phyloP scores from a whole-genome alignment of 768 basidiomycete species.

The Kondoa subrosea region DNA sequence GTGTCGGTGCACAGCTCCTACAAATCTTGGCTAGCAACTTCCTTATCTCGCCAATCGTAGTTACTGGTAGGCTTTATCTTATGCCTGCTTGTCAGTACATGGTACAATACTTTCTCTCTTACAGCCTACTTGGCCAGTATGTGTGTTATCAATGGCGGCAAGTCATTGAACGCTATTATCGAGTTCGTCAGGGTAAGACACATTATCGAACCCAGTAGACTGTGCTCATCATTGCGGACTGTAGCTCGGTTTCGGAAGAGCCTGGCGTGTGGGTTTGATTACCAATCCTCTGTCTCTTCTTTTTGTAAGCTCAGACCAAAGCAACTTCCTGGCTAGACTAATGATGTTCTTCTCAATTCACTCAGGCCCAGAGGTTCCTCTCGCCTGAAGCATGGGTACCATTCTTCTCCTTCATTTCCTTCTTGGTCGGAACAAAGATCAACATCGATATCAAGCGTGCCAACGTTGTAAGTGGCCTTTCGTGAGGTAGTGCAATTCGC shows the following conservation, averaged over 20 bases:
- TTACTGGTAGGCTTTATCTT: slow-evolving; percentile 27
- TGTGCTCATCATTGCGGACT: background rate
- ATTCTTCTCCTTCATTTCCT: slow-evolving; percentile 65
- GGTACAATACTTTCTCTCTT: background rate
- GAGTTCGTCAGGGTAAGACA: slow-evolving; percentile 14
- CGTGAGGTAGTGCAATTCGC: background rate
- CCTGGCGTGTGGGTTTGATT: slow-evolving; percentile 42
- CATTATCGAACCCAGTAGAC: background rate
- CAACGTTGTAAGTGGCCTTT: background rate
- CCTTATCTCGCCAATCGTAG: slow-evolving; percentile 57
- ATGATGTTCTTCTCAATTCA: background rate
- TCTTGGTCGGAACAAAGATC: slow-evolving; percentile 42
- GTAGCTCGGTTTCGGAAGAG: background rate
- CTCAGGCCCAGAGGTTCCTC: slow-evolving; percentile 12
- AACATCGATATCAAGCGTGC: background rate
- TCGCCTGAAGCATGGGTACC: slow-evolving; percentile 58
- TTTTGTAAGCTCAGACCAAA: background rate
- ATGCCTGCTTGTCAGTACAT: background rate
- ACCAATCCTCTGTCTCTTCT: slow-evolving; percentile 12
- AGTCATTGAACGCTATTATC: slow-evolving; percentile 44
- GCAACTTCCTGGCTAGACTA: background rate
- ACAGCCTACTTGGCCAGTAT: slow-evolving; percentile 58
- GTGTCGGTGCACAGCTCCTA: background rate
- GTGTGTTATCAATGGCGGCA: slow-evolving; percentile 68
- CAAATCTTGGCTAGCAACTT: slow-evolving; percentile 64